phyloP scores from a whole-genome alignment of 2,329 filamentous ascomycete species.

The Fusarium denticulatum region DNA sequence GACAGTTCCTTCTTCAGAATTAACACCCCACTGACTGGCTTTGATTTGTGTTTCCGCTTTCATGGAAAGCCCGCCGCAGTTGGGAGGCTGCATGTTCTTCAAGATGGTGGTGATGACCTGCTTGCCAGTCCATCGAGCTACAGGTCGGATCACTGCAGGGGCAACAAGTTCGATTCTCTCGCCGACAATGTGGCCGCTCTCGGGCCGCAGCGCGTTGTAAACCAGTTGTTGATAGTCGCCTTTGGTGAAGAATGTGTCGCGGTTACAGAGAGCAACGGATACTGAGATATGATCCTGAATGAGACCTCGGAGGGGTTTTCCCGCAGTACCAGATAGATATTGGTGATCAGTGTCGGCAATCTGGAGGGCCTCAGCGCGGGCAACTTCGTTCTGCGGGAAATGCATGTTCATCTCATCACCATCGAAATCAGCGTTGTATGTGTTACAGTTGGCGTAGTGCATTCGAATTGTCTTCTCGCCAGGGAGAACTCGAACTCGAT shows the following conservation, averaged over 20 bases:
- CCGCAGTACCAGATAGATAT: slow-evolving; percentile 92
- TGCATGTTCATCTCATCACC: slow-evolving; percentile 99
- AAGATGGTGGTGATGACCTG: slow-evolving; percentile 93
- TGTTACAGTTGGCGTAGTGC: slow-evolving; percentile 99
- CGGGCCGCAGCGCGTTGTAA: slow-evolving; percentile 88
- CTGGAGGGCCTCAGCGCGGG: slow-evolving; percentile 89
- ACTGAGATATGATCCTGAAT: slow-evolving; percentile 99
- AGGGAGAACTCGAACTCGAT: slow-evolving; percentile 88
- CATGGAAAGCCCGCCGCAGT: slow-evolving; percentile 81
- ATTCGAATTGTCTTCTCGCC: slow-evolving; percentile 98
- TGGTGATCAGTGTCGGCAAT: slow-evolving; percentile 98
- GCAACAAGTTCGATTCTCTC: slow-evolving; percentile 84
- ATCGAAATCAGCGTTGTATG: slow-evolving; percentile 99
- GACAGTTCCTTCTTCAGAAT: slow-evolving; percentile 82
- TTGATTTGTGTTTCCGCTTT: slow-evolving; percentile 81
- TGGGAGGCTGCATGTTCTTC: slow-evolving; percentile 85
- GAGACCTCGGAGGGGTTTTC: slow-evolving; percentile 91
- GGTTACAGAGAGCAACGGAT: slow-evolving; percentile 87
- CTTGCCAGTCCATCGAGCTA: slow-evolving; percentile 91
- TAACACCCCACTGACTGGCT: slow-evolving; percentile 79
- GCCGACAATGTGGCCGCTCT: slow-evolving; percentile 86
- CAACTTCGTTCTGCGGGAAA: slow-evolving; percentile 96
- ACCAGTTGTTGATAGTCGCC: slow-evolving; percentile 94
- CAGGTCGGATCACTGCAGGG: slow-evolving; percentile 85
- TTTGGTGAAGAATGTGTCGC: slow-evolving; percentile 89